Percentiles rank a stretch among this genome's conserved stretches.
Evolutionary conservation across 2,329 filamentous ascomycete species (phyloP).

Genomic region (Thielaviopsis euricoi): DNA sequence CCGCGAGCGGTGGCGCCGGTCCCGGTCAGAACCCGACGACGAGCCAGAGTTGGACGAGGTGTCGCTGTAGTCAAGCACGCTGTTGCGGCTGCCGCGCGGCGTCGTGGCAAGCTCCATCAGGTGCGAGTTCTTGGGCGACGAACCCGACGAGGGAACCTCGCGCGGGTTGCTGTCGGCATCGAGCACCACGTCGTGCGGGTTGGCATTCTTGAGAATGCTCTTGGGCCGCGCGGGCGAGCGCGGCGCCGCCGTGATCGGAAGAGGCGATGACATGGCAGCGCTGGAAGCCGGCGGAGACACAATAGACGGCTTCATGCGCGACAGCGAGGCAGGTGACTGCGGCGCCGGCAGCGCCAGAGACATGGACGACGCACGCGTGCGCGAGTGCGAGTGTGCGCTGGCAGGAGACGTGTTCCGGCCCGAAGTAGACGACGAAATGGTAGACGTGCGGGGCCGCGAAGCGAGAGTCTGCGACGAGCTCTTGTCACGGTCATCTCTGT

Average conservation of each 20-base stretch:
- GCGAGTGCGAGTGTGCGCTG: neutral
- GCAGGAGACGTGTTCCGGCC: conserved; percentile 18
- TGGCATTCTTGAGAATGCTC: conserved; percentile 45
- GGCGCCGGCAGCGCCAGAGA: conserved; percentile 1
- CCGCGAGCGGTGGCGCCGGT: conserved; percentile 3
- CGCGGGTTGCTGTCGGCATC: conserved; percentile 26
- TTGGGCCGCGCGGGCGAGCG: conserved; percentile 24
- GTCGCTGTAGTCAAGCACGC: conserved; percentile 14
- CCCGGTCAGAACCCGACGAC: conserved; percentile 10
- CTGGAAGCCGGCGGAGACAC: conserved; percentile 4
- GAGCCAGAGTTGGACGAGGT: conserved; percentile 9
- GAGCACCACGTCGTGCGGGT: conserved; percentile 39
- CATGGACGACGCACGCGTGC: conserved; percentile 6
- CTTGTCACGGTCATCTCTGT: conserved; percentile 16
- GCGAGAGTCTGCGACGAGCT: too few species aligned
- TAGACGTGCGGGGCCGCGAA: too few species aligned
- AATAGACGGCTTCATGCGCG: conserved; percentile 4
- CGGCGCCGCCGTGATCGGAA: neutral
- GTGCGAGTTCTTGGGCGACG: conserved; percentile 17
- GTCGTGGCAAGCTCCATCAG: neutral
- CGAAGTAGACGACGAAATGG: conserved; percentile 15
- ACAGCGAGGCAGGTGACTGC: neutral
- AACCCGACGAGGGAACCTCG: conserved; percentile 21
- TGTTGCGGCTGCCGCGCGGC: conserved; percentile 10
- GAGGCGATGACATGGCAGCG: neutral